Conservation (phyloP, 2,329 filamentous ascomycete genomes). For the Diaporthe australafricana region DNA sequence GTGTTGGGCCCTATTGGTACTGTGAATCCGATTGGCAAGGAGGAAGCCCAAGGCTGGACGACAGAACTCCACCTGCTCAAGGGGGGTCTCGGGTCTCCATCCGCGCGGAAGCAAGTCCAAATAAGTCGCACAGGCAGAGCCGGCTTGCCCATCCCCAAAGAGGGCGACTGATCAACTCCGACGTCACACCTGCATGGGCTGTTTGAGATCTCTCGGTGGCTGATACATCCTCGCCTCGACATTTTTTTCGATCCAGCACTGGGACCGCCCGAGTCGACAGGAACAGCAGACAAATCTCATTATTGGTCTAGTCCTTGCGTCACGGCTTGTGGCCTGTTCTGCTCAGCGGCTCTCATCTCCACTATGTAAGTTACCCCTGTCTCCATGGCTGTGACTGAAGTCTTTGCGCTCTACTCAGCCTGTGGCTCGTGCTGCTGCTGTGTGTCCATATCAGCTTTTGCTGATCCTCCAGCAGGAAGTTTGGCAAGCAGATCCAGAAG, state of each 20-base stretch:
- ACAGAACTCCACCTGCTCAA: constrained; percentile 21
- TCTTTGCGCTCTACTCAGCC: neutral
- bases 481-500: constrained; percentile 99
- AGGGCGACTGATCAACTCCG: constrained; percentile 8
- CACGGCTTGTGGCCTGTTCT: constrained; percentile 32
- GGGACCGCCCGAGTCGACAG: constrained; percentile 18
- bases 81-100: neutral
- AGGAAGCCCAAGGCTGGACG: constrained; percentile 14
- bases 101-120: neutral
- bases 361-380: constrained; percentile 49
- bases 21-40: constrained; percentile 14
- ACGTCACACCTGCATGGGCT: constrained; percentile 34
- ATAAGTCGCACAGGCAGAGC: constrained; percentile 1
- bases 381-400: neutral
- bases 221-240: constrained; percentile 24
- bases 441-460: constrained; percentile 14
- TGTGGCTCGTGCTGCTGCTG: constrained; percentile 10
- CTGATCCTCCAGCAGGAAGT: constrained; percentile 79
- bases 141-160: neutral
- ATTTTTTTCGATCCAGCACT: neutral
- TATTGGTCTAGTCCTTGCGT: constrained; percentile 11
- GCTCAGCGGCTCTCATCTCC: constrained; percentile 42
- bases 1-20: neutral
- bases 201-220: neutral
- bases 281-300: neutral